These are phyloP conservation scores for Zymoseptoria passerinii DNA, from an alignment of 2,329 filamentous ascomycete species.

Conservation along the genomic window DNA sequence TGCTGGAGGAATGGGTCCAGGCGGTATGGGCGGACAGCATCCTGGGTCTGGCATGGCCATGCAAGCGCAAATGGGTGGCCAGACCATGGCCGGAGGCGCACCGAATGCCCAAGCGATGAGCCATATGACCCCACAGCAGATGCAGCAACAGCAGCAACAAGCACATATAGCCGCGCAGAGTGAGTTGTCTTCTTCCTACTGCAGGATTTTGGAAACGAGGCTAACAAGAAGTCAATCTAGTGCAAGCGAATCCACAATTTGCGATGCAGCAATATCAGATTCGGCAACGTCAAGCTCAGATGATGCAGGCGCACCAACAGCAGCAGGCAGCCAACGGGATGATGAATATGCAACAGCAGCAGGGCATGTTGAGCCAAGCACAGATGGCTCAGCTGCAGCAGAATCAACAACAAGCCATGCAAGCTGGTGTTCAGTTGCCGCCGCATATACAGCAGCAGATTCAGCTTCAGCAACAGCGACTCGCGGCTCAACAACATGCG, in stretches of 20 bases:
- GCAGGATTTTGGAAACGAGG: neutral
- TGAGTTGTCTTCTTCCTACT: constrained; percentile 23
- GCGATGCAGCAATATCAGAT: constrained; percentile 29
- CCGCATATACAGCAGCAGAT: constrained; percentile 33
- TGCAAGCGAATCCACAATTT: constrained; percentile 29
- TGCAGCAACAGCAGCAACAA: constrained; percentile 37
- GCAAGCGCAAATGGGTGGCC: constrained; percentile 26
- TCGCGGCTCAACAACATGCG: constrained; percentile 27
- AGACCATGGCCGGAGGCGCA: constrained; percentile 40
- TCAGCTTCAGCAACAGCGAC: constrained; percentile 27
- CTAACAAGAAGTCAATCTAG: constrained; percentile 15
- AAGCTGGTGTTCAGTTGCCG: constrained; percentile 19
- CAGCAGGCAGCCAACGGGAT: constrained; percentile 22
- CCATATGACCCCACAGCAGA: constrained; percentile 58
- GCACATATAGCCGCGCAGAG: constrained; percentile 20
- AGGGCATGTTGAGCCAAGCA: constrained; percentile 24
- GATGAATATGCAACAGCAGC: constrained; percentile 18
- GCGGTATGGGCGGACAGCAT: constrained; percentile 25
- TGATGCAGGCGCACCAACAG: constrained; percentile 33
- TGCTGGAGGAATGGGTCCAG: constrained; percentile 44
- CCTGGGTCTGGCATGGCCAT: constrained; percentile 28
- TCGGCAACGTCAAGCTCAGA: constrained; percentile 42
- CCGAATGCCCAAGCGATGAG: constrained; percentile 62
- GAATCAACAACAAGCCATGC: constrained; percentile 33
- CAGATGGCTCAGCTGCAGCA: constrained; percentile 30